Evolutionary conservation across 2,329 filamentous ascomycete genomes (phyloP), one percentile per base, ranked within the genome.

Genomic region (Fragosphaeria purpurea): DNA sequence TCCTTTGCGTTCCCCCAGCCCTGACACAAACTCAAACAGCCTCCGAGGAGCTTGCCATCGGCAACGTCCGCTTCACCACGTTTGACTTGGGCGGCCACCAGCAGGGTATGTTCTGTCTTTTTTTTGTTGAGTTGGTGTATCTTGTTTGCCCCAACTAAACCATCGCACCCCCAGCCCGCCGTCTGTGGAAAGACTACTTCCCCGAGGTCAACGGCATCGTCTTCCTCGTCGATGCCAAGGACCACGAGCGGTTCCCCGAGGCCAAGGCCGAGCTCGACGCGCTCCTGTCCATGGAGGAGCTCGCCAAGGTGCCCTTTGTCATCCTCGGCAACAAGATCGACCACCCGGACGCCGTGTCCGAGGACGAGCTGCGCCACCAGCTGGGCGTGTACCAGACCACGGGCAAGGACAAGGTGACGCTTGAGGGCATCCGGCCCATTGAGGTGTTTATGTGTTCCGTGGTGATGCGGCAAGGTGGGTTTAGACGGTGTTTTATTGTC

Each of bases 361-460:
- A 98, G 77, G 91, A 97, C 62, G 88, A 96, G 74, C 79, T 97
- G 64, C 82, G 93, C 69, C 85, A 91, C 67, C 86, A 90, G 68
- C 77, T 98, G 53, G 93, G 93, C 56, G 72, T 98, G 63, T 97
- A 94, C 73, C 91, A 97, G 72, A 95, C 90, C 50, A 95, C 88
- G 55, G 90, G 90, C 62, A 95, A 96, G 80, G 89, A 89, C 70
- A 95, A 94, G 78, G 84, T 94, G 56, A 87, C 85, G 57, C 76
- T 68, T 59, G 90, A 95, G 75, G 88, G 88, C 37, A 95, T 95
- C 69, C 79, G 90, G 61, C 88, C 90, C 31, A 91, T 98, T 64
- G 93, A 98, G 78, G 81, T 97, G 56, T 97, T 97, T 72, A 95
- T 98, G 93, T 97, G 90, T 80, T 95, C 88, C 62, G 90, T 97